Evolutionary conservation across 2,329 filamentous ascomycete genomes (phyloP).

Genomic region (Ophiostoma montium): DNA sequence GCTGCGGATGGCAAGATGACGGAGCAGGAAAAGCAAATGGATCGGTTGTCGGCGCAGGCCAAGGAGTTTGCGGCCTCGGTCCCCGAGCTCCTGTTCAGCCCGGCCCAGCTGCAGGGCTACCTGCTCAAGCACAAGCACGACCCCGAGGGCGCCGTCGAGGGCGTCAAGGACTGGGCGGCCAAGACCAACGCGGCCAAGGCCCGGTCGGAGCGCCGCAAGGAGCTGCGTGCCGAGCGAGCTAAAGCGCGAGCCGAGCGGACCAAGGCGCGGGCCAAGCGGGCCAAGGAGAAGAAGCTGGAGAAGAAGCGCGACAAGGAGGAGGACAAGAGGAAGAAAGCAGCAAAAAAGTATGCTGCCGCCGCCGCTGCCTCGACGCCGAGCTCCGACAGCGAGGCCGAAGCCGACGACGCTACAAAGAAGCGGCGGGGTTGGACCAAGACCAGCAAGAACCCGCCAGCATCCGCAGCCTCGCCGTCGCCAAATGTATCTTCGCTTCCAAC

Average conservation of each 20-base stretch:
- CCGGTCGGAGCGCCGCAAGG: constrained; percentile 23
- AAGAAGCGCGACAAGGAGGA: constrained; percentile 14
- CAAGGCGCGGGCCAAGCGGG: neutral
- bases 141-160: constrained; percentile 33
- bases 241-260: neutral
- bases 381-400: neutral
- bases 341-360: neutral
- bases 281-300: constrained; percentile 13
- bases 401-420: neutral
- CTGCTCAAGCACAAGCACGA: constrained; percentile 41
- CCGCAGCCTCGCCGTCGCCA: neutral
- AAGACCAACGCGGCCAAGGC: constrained; percentile 33
- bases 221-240: constrained; percentile 8
- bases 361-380: neutral
- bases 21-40: constrained; percentile 14
- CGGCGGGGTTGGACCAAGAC: neutral
- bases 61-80: constrained; percentile 33
- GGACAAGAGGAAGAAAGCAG: constrained; percentile 12
- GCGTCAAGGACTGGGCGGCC: constrained; percentile 33
- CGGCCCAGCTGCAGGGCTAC: constrained; percentile 46
- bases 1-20: neutral
- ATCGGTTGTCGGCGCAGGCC: constrained; percentile 32
- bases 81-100: constrained; percentile 42
- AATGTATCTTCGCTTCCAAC: too few relatives aligned
- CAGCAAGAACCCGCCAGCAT: neutral